phyloP scores from a whole-genome alignment of 1,284 basidiomycete species.

The Caloboletus firmus region DNA sequence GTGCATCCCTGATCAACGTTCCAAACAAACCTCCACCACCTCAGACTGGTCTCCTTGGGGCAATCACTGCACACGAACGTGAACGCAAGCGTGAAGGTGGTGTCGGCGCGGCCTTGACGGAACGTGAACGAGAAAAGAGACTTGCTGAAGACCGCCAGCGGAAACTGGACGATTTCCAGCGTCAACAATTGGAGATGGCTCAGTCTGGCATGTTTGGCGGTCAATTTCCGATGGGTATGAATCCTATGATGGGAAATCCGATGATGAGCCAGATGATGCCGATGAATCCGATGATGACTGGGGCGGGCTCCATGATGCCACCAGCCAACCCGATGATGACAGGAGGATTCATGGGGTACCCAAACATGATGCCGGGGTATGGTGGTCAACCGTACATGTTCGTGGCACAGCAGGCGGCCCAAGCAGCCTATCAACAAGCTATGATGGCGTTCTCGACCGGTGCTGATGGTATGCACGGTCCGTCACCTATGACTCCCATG shows the following conservation, averaged over 20 bases:
- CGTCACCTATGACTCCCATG: conserved; percentile 48
- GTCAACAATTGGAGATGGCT: conserved; percentile 86
- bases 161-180: conserved; percentile 87
- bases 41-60: conserved; percentile 92
- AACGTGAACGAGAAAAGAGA: conserved; percentile 90
- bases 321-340: conserved; percentile 53
- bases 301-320: conserved; percentile 37
- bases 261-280: conserved; percentile 49
- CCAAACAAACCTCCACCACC: conserved; percentile 93
- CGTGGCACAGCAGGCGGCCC: conserved; percentile 84
- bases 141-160: conserved; percentile 89
- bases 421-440: conserved; percentile 87
- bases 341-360: conserved; percentile 48
- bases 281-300: conserved; percentile 60
- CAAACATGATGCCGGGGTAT: conserved; percentile 65
- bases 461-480: conserved; percentile 48
- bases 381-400: conserved; percentile 82
- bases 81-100: conserved; percentile 94
- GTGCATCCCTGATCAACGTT: conserved; percentile 90
- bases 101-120: conserved; percentile 90
- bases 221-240: conserved; percentile 44
- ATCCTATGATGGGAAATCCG: conserved; percentile 45
- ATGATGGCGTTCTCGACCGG: conserved; percentile 86
- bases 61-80: conserved; percentile 92
- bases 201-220: conserved; percentile 69